Percentiles rank a stretch among this genome's conserved stretches.
phyloP scores from a whole-genome alignment of 2,329 filamentous ascomycete species.

The Cladophialophora immunda region DNA sequence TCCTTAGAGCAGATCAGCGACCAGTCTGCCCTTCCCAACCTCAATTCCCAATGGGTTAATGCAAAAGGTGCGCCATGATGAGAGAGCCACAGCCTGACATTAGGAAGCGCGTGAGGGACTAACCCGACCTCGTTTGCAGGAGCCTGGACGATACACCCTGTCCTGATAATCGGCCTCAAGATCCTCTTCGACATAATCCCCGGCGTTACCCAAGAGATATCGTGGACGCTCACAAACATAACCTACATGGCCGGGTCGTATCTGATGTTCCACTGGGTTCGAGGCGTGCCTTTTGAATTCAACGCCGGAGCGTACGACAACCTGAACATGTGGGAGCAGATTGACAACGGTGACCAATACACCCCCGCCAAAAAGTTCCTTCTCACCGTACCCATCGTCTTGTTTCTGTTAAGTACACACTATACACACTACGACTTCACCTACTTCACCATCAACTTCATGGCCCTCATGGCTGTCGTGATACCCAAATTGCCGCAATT shows the following conservation, averaged over 20 bases:
- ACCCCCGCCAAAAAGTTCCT: slow-evolving; percentile 99
- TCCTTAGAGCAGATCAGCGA: slow-evolving; percentile 98
- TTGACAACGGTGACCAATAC: slow-evolving; percentile 98
- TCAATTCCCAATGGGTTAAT: slow-evolving; percentile 99
- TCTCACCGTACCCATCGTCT: slow-evolving; percentile 88
- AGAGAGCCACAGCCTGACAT: slow-evolving; percentile 8
- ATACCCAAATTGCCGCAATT: slow-evolving; percentile 94
- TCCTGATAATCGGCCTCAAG: slow-evolving; percentile 89
- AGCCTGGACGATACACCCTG: slow-evolving; percentile 96
- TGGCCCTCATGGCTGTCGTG: slow-evolving; percentile 89
- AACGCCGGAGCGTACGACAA: slow-evolving; percentile 99
- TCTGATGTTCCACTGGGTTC: slow-evolving; percentile 99
- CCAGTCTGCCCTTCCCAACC: slow-evolving; percentile 90
- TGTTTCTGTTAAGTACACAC: slow-evolving; percentile 97
- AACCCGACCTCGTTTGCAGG: slow-evolving; percentile 61
- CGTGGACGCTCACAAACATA: slow-evolving; percentile 98
- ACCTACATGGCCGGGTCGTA: slow-evolving; percentile 99
- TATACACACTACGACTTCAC: slow-evolving; percentile 98
- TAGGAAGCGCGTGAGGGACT: slow-evolving; percentile 28
- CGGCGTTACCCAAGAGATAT: slow-evolving; percentile 95
- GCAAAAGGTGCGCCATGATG: slow-evolving; percentile 79
- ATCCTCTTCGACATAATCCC: slow-evolving; percentile 97
- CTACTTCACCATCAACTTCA: slow-evolving; percentile 96
- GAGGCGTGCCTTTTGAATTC: slow-evolving; percentile 98
- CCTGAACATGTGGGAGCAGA: slow-evolving; percentile 99